phyloP scores from a whole-genome alignment of 495 filamentous ascomycete genomes.

The Neurospora sp. region DNA sequence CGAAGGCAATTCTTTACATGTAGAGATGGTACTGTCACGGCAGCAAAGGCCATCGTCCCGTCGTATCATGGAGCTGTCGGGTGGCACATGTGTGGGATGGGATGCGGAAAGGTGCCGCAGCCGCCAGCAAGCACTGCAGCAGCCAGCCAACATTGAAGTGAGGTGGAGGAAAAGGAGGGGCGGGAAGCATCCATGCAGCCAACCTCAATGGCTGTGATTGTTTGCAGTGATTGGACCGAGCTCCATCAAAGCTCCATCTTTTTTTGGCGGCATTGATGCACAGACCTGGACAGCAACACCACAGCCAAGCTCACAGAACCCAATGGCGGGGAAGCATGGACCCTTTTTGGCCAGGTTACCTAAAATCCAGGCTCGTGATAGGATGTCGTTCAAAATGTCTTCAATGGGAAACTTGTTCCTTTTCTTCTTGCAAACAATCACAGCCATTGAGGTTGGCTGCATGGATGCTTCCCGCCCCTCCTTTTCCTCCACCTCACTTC shows the following conservation, averaged over 20 bases:
- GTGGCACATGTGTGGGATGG: neutral
- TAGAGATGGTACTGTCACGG: neutral
- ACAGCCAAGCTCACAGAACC: neutral
- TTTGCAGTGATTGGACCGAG: neutral
- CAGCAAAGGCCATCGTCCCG: neutral
- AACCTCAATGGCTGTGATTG: neutral
- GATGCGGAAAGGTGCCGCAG: neutral
- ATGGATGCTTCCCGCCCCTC: neutral
- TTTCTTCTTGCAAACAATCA: neutral
- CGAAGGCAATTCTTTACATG: too few species aligned
- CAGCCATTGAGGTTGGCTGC: neutral
- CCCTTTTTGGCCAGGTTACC: neutral
- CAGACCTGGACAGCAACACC: neutral
- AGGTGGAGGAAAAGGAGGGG: neutral
- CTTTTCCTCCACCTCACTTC: neutral
- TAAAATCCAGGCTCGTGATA: neutral
- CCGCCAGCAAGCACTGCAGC: neutral
- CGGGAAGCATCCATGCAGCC: neutral
- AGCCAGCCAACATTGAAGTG: neutral
- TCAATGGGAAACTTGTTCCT: neutral
- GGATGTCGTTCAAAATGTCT: neutral
- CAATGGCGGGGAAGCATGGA: neutral
- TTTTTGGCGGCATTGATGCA: neutral
- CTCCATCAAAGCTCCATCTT: neutral
- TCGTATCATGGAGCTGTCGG: neutral